These are phyloP conservation scores for Juglanconis sp. DNA, from an alignment of 2,329 filamentous ascomycete species.

Conservation along the genomic window DNA sequence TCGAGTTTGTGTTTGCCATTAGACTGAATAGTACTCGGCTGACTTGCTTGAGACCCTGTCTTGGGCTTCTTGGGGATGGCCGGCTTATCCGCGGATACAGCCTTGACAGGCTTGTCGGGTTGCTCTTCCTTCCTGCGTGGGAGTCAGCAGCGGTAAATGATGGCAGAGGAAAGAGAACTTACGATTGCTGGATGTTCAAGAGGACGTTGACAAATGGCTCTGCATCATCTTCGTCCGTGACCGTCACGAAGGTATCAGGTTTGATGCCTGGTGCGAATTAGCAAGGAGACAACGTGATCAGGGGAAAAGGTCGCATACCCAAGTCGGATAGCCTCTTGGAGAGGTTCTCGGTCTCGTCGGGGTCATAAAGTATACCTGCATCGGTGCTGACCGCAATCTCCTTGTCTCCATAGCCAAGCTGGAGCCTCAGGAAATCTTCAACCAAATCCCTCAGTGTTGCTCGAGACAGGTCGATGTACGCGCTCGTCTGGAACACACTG, in stretches of 20 bases:
- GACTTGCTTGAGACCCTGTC: constrained; percentile 35
- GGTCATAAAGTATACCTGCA: constrained; percentile 78
- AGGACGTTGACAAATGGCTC: constrained; percentile 76
- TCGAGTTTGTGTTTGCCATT: constrained; percentile 40
- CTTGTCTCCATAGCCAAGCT: constrained; percentile 72
- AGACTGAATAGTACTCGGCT: constrained; percentile 36
- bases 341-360: constrained; percentile 84
- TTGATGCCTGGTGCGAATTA: constrained; percentile 54
- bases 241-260: constrained; percentile 71
- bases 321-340: constrained; percentile 75
- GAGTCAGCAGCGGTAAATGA: constrained; percentile 26
- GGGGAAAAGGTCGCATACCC: constrained; percentile 41
- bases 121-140: constrained; percentile 36
- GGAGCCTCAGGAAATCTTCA: constrained; percentile 64
- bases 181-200: constrained; percentile 64
- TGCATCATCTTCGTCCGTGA: constrained; percentile 79
- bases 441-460: constrained; percentile 80
- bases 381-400: constrained; percentile 78
- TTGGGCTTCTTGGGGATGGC: constrained; percentile 54
- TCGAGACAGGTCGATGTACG: constrained; percentile 65
- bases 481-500: constrained; percentile 64
- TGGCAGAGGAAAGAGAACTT: constrained; percentile 27
- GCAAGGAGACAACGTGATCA: not conserved
- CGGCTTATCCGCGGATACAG: constrained; percentile 39
- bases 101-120: constrained; percentile 54